A percentile compares a stretch with the other conserved stretches of the same genome.
Evolutionary conservation across 2,329 filamentous ascomycete genomes (phyloP).

Genomic region (Waltergamsia citrina): DNA sequence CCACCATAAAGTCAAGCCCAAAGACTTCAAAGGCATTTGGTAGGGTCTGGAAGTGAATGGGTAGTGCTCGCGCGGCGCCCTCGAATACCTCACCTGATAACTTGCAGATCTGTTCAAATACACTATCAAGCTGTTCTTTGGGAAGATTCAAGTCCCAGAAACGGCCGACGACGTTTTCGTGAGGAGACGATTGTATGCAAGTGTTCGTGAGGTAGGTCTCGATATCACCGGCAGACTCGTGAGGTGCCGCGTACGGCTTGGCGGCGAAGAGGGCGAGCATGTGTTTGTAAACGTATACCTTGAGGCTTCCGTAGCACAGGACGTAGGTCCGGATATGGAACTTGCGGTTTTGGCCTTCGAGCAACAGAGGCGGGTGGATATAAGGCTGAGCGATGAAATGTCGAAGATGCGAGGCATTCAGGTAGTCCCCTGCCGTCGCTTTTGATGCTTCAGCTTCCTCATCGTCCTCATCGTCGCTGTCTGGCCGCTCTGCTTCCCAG

Average conservation of each 20-base stretch:
- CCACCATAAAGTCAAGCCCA: conserved; percentile 84
- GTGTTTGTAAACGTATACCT: conserved; percentile 75
- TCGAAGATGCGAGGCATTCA: conserved; percentile 82
- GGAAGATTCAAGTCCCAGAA: conserved; percentile 59
- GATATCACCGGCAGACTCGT: conserved; percentile 40
- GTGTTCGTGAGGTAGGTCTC: conserved; percentile 87
- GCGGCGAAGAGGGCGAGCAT: conserved; percentile 88
- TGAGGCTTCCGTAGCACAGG: conserved; percentile 66
- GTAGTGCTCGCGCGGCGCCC: conserved; percentile 74
- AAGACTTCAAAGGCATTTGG: conserved; percentile 88
- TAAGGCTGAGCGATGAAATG: conserved; percentile 97
- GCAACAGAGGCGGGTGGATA: conserved; percentile 70
- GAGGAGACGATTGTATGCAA: conserved; percentile 63
- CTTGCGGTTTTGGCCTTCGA: conserved; percentile 63
- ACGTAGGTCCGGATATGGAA: conserved; percentile 95
- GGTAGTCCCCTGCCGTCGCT: conserved; percentile 33
- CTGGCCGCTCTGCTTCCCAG: conserved; percentile 67
- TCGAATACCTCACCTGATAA: conserved; percentile 75
- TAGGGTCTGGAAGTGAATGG: conserved; percentile 83
- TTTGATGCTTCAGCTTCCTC: conserved; percentile 23
- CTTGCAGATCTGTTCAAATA: conserved; percentile 66
- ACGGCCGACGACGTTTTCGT: conserved; percentile 55
- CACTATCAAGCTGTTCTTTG: conserved; percentile 44
- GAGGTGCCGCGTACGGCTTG: conserved; percentile 60
- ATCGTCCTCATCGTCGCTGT: conserved; percentile 56